phyloP scores from a whole-genome alignment of 305 asterid species.

The Fraxinus xanthoxyloides region DNA sequence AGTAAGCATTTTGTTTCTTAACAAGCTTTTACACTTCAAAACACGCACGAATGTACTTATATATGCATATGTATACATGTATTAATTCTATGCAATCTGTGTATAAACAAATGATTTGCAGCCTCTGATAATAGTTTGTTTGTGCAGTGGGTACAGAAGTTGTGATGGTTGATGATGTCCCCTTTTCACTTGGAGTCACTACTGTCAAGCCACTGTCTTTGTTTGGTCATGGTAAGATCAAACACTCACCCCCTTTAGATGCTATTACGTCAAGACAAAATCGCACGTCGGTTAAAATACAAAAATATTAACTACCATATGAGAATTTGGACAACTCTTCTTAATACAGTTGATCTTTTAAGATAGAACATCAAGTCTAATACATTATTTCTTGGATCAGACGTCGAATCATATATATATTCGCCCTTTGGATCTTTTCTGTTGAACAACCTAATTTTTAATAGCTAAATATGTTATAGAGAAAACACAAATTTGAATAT shows the following conservation, averaged over 20 bases:
- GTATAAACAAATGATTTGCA: background rate
- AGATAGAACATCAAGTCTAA: too few species aligned
- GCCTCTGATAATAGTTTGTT: background rate
- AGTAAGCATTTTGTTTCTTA: background rate
- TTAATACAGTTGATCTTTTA: too few species aligned
- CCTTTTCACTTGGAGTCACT: slow-evolving; percentile 32
- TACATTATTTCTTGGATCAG: background rate
- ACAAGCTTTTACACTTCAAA: background rate
- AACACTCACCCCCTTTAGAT: background rate
- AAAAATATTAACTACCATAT: background rate
- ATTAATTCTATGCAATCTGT: background rate
- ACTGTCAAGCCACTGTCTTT: slow-evolving; percentile 27
- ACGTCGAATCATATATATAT: background rate
- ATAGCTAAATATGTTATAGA: background rate
- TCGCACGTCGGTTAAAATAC: background rate
- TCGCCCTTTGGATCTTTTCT: background rate
- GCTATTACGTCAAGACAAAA: background rate
- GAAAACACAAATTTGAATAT: background rate
- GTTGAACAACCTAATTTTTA: background rate
- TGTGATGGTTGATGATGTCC: slow-evolving; percentile 41
- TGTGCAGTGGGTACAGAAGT: slow-evolving; percentile 36
- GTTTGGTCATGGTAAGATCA: slow-evolving; percentile 41
- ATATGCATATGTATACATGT: background rate
- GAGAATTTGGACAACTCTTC: background rate
- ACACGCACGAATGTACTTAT: background rate